These are phyloP conservation scores for Podaxis pistillaris DNA, from an alignment of 768 basidiomycete species.

Conservation along the genomic window DNA sequence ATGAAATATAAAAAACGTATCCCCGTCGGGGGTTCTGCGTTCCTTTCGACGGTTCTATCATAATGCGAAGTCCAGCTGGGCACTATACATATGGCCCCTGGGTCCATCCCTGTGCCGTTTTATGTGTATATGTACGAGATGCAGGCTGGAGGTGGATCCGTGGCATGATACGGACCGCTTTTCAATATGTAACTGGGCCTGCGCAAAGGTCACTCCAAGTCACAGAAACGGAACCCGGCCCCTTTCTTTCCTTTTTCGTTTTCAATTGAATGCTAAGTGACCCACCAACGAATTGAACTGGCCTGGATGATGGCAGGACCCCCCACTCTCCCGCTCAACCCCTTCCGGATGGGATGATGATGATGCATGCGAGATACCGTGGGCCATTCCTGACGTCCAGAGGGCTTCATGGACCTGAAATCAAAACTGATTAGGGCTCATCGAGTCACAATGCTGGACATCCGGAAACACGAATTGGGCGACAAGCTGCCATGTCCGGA, in stretches of 20 bases:
- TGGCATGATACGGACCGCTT: background rate
- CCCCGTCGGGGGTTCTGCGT: background rate
- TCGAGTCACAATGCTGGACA: background rate
- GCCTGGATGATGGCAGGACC: background rate
- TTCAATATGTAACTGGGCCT: background rate
- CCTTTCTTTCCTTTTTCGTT: conserved; percentile 12
- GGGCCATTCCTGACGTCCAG: background rate
- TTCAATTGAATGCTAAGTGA: background rate
- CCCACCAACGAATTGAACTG: background rate
- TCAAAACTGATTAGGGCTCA: background rate
- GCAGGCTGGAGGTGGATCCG: background rate
- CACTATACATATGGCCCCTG: background rate
- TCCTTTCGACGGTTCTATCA: background rate
- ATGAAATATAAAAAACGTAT: conserved; percentile 8
- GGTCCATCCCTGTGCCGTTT: background rate
- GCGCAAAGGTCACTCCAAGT: background rate
- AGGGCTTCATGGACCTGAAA: background rate
- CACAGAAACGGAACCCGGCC: conserved; percentile 3
- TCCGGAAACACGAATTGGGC: background rate
- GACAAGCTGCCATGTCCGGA: background rate
- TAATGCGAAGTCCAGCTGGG: background rate
- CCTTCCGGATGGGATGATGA: background rate
- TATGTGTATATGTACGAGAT: background rate
- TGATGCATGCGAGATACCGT: background rate
- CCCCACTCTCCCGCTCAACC: background rate